Evolutionary conservation across 192 early-diverging fungal genomes (phyloP).

Genomic region (Tieghemiomyces parasiticus): DNA sequence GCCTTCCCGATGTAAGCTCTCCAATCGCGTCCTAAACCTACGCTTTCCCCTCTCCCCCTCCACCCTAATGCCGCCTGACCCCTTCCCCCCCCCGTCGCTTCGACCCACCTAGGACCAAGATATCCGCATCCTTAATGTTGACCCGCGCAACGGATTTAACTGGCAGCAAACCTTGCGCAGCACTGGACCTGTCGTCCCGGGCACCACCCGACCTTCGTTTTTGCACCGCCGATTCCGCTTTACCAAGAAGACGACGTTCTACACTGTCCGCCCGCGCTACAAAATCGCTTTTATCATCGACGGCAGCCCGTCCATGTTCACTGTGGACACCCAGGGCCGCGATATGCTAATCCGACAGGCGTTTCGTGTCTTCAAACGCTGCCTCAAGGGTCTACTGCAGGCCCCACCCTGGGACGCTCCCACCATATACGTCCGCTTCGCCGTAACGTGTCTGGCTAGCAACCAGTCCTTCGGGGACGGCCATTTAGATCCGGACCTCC

Average conservation of each 20-base stretch:
- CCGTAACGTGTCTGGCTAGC: background rate
- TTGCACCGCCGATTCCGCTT: slow-evolving; percentile 22
- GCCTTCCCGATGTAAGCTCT: too few species aligned
- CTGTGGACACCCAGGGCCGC: slow-evolving; percentile 28
- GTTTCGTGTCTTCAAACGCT: slow-evolving; percentile 31
- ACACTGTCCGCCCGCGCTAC: slow-evolving; percentile 22
- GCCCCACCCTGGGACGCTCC: slow-evolving; percentile 13
- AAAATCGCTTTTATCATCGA: slow-evolving; percentile 34
- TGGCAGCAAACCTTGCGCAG: slow-evolving; percentile 1
- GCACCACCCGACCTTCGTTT: background rate
- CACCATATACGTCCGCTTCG: background rate
- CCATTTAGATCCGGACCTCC: background rate
- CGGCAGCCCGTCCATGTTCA: slow-evolving; percentile 36
- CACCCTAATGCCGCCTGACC: too few species aligned
- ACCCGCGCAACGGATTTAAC: background rate
- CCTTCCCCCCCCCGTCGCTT: background rate
- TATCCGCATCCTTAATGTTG: slow-evolving; percentile 6
- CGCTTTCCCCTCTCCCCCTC: too few species aligned
- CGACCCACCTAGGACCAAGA: background rate
- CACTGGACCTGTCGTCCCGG: too few species aligned
- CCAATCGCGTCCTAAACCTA: too few species aligned
- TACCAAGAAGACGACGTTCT: slow-evolving; percentile 29
- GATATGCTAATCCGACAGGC: slow-evolving; percentile 24
- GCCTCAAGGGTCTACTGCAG: slow-evolving; percentile 30
- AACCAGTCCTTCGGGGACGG: background rate